Conservation (phyloP, 192 early-diverging fungal genomes). For the Dissophora globulifera region DNA sequence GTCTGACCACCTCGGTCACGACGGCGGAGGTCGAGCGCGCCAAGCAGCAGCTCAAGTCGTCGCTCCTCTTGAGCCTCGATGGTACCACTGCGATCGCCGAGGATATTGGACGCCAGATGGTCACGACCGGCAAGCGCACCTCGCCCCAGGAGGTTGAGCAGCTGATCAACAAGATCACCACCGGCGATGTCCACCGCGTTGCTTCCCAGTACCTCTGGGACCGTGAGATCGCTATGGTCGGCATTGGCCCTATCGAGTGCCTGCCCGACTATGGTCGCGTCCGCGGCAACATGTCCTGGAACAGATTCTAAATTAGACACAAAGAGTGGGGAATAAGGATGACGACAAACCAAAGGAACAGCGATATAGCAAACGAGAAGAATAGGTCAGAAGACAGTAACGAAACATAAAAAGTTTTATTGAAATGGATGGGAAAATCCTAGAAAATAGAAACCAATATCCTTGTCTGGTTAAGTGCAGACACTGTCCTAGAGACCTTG, state of each 20-base stretch:
- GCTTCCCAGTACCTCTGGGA: slow-evolving; percentile 91
- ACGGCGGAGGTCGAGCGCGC: slow-evolving; percentile 95
- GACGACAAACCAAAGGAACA: no score
- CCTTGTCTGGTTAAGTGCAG: no score
- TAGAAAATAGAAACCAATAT: no score
- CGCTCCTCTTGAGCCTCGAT: slow-evolving; percentile 89
- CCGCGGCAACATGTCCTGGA: slow-evolving; percentile 87
- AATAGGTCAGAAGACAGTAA: no score
- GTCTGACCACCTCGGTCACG: slow-evolving; percentile 86
- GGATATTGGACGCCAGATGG: slow-evolving; percentile 97
- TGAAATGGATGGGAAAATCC: no score
- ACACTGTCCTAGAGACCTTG: no score
- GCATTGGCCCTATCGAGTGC: slow-evolving; percentile 89
- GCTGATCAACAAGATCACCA: slow-evolving; percentile 85
- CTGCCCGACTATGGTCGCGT: slow-evolving; percentile 92
- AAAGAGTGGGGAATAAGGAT: no score
- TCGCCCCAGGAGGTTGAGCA: slow-evolving; percentile 90
- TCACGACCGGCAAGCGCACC: slow-evolving; percentile 91
- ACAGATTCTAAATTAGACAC: slow-evolving; percentile 66
- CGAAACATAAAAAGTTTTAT: no score
- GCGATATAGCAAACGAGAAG: no score
- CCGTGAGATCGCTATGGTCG: slow-evolving; percentile 82
- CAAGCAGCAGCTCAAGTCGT: slow-evolving; percentile 98
- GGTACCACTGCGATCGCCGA: slow-evolving; percentile 95
- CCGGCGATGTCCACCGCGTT: slow-evolving; percentile 86